phyloP scores from a whole-genome alignment of 1,284 basidiomycete species.

The Tilletiaria anomala region DNA sequence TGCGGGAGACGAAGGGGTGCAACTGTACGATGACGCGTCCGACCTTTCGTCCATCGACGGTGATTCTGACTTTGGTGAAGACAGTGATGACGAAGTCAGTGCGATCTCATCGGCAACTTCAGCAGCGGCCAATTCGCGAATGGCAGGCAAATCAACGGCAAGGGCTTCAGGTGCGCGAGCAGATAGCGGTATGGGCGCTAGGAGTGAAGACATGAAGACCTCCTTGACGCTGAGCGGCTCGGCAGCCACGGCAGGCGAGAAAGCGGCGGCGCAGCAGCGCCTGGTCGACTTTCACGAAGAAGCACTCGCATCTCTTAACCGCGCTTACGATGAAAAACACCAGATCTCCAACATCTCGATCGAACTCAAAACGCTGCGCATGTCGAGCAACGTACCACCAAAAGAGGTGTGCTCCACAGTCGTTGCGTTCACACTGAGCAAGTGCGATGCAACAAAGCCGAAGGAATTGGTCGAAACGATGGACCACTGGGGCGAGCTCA shows the following conservation, averaged over 20 bases:
- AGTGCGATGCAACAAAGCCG: conserved; percentile 20
- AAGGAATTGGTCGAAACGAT: conserved; percentile 27
- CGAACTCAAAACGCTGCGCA: conserved; percentile 80
- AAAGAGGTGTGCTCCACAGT: conserved; percentile 65
- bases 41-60: too few relatives aligned
- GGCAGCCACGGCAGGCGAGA: conserved; percentile 11
- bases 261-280: conserved; percentile 16
- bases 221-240: too few relatives aligned
- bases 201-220: too few relatives aligned
- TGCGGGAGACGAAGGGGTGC: too few relatives aligned
- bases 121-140: too few relatives aligned
- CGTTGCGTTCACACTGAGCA: conserved; percentile 42
- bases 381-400: conserved; percentile 78
- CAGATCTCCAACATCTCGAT: conserved; percentile 79
- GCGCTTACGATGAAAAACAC: conserved; percentile 78
- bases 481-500: conserved; percentile 40
- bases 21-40: too few relatives aligned
- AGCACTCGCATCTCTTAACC: conserved; percentile 63
- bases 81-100: too few relatives aligned
- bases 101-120: too few relatives aligned
- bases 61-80: too few relatives aligned
- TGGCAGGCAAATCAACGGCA: too few relatives aligned
- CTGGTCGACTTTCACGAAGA: conserved; percentile 58
- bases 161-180: too few relatives aligned
- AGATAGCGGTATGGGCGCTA: too few relatives aligned